Evolutionary conservation across 805 yeast species (phyloP), one percentile per base, ranked within the genome.

Genomic region (Myxozyma geophila): DNA sequence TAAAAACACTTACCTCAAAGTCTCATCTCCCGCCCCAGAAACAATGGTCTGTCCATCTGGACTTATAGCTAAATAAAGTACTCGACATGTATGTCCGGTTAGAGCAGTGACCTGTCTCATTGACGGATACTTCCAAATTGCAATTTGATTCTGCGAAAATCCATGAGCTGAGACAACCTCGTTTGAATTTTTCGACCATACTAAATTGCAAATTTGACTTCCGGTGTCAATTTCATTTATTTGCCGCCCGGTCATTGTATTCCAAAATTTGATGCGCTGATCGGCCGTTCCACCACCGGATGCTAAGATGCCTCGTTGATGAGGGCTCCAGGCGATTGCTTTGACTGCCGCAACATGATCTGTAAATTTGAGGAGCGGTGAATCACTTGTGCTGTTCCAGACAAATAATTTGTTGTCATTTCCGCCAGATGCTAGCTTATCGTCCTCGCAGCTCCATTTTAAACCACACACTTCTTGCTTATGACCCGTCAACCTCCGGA

Each of bases 1-100:
- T 9, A 33, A 9, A 19, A 13, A n/a, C 12, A 12, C 48, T 33
- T 52, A 61, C 66, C 99, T 77, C 61, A 95, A 78, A 0, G 99
- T 95, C 75, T 95, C 99, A 77, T 95, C 99, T 4, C 98, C 99
- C 0, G 99, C 98, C 1, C 99, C 99, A 0, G 99, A 92, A 1
- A 93, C 99, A 13, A 95, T 88, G 0, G 98, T 92, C 67, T 90
- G 92, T 0, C 99, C 99, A 77, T 95, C 98, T 0, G 98, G 97
- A 19, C 96, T 89, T 78, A 93, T 81, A 4, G 97, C 85, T 70
- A 95, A 79, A 74, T 95, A 95, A 55, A 95, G 79, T 12, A 95
- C 98, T 66, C 99, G 82, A 73, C 88, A 90, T 0, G 97, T 90
- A 74, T 95, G 99, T 0, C 98, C 99, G 13, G 96, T 90, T 59